These are phyloP conservation scores for Beauveria medogensis DNA, from an alignment of 2,329 filamentous ascomycete species.

Conservation along the genomic window DNA sequence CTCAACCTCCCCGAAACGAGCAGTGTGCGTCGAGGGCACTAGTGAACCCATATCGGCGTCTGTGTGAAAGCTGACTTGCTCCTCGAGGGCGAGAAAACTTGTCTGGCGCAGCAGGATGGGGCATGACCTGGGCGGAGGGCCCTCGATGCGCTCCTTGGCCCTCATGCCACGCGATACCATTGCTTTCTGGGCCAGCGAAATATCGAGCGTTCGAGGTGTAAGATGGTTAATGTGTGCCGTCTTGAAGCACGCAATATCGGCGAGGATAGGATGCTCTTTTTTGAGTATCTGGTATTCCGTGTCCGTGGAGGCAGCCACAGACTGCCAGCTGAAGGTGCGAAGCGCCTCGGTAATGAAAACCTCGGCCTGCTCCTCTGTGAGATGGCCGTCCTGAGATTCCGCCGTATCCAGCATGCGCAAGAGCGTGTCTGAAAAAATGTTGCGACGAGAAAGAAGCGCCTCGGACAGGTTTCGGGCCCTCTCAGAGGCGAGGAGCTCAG, in stretches of 20 bases:
- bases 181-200: slow-evolving; percentile 31
- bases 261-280: slow-evolving; percentile 37
- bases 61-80: slow-evolving; percentile 33
- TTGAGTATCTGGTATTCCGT: slow-evolving; percentile 34
- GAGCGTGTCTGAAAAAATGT: slow-evolving; percentile 33
- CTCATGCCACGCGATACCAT: slow-evolving; percentile 35
- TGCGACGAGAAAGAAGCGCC: slow-evolving; percentile 27
- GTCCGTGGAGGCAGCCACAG: slow-evolving; percentile 29
- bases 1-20: slow-evolving; percentile 46
- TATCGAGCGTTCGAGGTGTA: slow-evolving; percentile 42
- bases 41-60: slow-evolving; percentile 11
- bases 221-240: slow-evolving; percentile 46
- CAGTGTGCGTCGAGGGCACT: slow-evolving; percentile 33
- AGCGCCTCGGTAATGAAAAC: slow-evolving; percentile 35
- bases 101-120: slow-evolving; percentile 44
- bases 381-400: slow-evolving; percentile 20
- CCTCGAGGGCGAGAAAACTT: slow-evolving; percentile 44
- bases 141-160: slow-evolving; percentile 43
- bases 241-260: slow-evolving; percentile 35
- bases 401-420: slow-evolving; percentile 27
- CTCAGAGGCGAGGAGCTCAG: slow-evolving; percentile 28
- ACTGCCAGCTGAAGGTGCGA: slow-evolving; percentile 40
- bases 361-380: slow-evolving; percentile 23
- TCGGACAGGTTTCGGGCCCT: slow-evolving; percentile 22
- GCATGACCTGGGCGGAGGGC: slow-evolving; percentile 35